Base-by-base conservation (phyloP, 257 asterid genomes). In the Avicennia marina region DNA sequence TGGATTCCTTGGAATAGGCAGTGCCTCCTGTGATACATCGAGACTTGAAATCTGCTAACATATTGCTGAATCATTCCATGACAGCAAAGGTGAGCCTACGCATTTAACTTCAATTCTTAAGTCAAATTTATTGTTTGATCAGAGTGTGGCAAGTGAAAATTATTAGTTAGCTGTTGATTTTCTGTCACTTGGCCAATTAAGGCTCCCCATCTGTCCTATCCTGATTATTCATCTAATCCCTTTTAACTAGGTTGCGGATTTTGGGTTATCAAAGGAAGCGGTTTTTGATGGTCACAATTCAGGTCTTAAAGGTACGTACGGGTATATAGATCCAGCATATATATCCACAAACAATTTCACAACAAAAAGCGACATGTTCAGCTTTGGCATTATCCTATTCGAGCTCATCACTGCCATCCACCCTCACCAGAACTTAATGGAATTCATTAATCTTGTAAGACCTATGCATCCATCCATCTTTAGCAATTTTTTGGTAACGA, bases 351-450 rank as follows among this genome's bases (percentile, higher is more conserved):
- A 70, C 84, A 73, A 75, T 67, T 86, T 79, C 82, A 93, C 98
- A 13, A 71, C 82, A 53, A 83, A 86, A 72, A 93, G 99, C 58
- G 99, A 89, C 56, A 82, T 93, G 55, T 93, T 86, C 72, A 93
- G 97, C 73, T 80, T 93, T 63, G 99, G 99, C 25, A 65, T 93
- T 39, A 82, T 93, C 78, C 95, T 93, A 71, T 93, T 93, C 60
- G 99, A 93, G 78, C 84, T 93, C 75, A 89, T 93, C 78, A 86
- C 97, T 2, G 96, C 97, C 61, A 93, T 93, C 59, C 99, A 93
- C 62, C 99, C 99, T 2, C 97, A 93, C 69, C 96, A 89, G 58
- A 93, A 93, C 83, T 63, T 93, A 60, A 64, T 93, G 88, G 99
- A 93, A 73, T 93, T 86, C 61, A 87, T 93, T 62, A 89, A 93